Conservation (phyloP, 2,329 filamentous ascomycete genomes). For the Fusarium chaquense region DNA sequence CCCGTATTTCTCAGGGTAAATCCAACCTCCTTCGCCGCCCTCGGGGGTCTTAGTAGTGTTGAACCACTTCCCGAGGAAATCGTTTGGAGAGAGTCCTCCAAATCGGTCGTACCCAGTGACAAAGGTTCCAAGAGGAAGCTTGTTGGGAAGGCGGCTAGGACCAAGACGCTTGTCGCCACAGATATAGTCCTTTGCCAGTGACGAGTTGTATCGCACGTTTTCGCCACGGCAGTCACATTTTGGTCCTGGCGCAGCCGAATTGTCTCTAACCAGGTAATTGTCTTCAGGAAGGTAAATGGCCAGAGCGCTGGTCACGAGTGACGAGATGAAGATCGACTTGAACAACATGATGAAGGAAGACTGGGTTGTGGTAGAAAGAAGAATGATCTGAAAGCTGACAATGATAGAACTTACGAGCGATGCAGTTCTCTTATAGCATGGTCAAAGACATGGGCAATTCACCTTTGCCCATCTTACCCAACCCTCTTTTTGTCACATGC, state of each 20-base stretch:
- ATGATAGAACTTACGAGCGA: rapidly evolving
- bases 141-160: conserved; percentile 7
- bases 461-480: neutral
- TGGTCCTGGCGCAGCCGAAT: neutral
- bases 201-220: neutral
- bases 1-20: conserved; percentile 40
- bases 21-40: conserved; percentile 9
- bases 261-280: neutral
- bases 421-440: neutral
- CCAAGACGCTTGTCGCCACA: conserved; percentile 32
- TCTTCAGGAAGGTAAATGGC: conserved; percentile 13
- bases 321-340: conserved; percentile 14
- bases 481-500: neutral
- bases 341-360: conserved; percentile 7
- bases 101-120: conserved; percentile 31
- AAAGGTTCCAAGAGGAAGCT: conserved; percentile 26
- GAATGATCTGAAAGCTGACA: rapidly evolving
- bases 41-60: neutral
- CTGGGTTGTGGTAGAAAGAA: too few species aligned
- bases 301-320: neutral
- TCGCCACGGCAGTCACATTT: conserved; percentile 20
- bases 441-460: too few species aligned
- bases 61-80: conserved; percentile 31
- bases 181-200: neutral
- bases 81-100: conserved; percentile 19